Base-by-base conservation (phyloP, 495 filamentous ascomycete genomes). In the Schizothecium vesticola region DNA sequence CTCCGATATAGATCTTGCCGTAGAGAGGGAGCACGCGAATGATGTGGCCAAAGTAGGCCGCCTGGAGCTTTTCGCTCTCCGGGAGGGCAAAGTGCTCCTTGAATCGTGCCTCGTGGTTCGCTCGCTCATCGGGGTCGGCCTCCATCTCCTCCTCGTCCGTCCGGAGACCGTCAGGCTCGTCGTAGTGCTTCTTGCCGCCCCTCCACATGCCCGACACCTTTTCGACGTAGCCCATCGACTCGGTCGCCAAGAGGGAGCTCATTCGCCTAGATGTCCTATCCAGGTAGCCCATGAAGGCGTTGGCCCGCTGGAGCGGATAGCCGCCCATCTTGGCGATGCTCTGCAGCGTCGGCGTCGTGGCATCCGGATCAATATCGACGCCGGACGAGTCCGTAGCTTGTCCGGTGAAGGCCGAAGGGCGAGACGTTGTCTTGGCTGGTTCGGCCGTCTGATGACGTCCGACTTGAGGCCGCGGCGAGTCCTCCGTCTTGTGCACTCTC, bases 121-220 rank as follows among this genome's bases (percentile, higher is more conserved):
- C 81, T 60, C 84, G 79, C 72, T 92, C 86, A 19, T 88, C 82
- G 43, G 91, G 89, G 62, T 88, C 84, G 26, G 87, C 84, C 24
- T 81, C 83, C n/a, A 74, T 71, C 19, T 86, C 85, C 29, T 83
- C 83, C 43, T 88, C 84, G 67, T 92, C 86, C 2, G 90, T 81
- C 56, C 88, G 79, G 25, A 92, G 80, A 51, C 87, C 91, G 73
- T 90, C 85, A 3, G 86, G 85, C 31, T 94, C 90, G 22, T 89
- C 86, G 71, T 97, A 99, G 77, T 99, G 95, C 73, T 88, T 91
- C 74, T 90, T 89, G 21, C 92, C 92, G 31, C 95, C 95, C 66
- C 92, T 89, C 91, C 95, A 96, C 92, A 98, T 98, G 51, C 93
- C 95, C 4, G 94, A 97, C 0, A 98, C 94, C 74, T 97, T 97